Percentiles rank a stretch among this genome's conserved stretches.
These are phyloP conservation scores for Hypomontagnella submonticulosa DNA, from an alignment of 495 filamentous ascomycete genomes.

Conservation along the genomic window DNA sequence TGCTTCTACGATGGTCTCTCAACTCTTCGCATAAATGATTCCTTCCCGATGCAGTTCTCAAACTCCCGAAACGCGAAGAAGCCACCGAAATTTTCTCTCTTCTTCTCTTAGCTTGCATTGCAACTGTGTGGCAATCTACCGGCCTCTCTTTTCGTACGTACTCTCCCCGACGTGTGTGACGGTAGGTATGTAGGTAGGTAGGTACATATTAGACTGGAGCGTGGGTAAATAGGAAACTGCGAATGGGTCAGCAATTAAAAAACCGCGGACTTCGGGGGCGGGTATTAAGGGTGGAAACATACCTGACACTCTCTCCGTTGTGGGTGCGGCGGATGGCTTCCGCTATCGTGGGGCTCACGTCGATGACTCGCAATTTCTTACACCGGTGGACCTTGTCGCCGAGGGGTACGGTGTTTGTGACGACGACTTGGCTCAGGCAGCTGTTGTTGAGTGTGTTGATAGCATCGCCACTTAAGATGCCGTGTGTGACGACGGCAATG, in stretches of 20 bases:
- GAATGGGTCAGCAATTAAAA: slow-evolving; percentile 21
- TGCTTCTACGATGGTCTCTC: slow-evolving; percentile 29
- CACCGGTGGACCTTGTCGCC: slow-evolving; percentile 77
- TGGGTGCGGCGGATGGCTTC: slow-evolving; percentile 89
- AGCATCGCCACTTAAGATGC: slow-evolving; percentile 90
- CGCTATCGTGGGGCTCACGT: slow-evolving; percentile 83
- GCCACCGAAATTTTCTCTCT: not conserved
- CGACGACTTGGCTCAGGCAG: slow-evolving; percentile 79
- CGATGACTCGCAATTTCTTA: slow-evolving; percentile 85
- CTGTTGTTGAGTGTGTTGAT: slow-evolving; percentile 91
- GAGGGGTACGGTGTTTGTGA: slow-evolving; percentile 97
- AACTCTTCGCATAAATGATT: slow-evolving; percentile 17
- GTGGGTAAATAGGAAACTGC: slow-evolving; percentile 88
- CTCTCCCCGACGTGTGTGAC: slow-evolving; percentile 5
- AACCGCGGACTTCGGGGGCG: not conserved
- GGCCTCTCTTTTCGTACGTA: not conserved
- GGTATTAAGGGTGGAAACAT: not conserved
- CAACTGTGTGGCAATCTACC: slow-evolving; percentile 1
- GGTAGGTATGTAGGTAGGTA: not conserved
- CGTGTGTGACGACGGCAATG: slow-evolving; percentile 95
- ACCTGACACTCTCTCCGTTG: slow-evolving; percentile 74
- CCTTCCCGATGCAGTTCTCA: slow-evolving; percentile 9
- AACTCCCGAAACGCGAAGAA: slow-evolving; percentile 20
- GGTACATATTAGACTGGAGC: slow-evolving; percentile 66
- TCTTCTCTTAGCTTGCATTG: no score